These are phyloP conservation scores for Gastrolobium bilobum DNA, from an alignment of 306 rosid species.

Conservation along the genomic window DNA sequence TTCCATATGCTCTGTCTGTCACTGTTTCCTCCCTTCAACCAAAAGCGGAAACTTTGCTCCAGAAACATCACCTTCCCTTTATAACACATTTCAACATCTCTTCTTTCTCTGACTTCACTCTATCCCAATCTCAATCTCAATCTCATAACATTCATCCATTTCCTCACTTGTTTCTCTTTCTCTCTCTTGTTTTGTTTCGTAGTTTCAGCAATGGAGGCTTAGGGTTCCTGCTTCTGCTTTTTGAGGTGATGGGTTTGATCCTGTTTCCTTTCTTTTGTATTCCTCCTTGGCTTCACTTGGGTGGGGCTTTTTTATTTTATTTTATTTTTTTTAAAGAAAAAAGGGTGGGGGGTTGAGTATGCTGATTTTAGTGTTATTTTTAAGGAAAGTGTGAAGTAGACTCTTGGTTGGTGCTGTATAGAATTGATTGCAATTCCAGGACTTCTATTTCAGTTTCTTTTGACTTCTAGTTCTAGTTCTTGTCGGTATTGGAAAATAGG, in stretches of 20 bases:
- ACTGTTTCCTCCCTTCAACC: slow-evolving; percentile 26
- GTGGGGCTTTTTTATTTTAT: not conserved
- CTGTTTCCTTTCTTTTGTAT: slow-evolving; percentile 11
- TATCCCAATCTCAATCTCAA: not conserved
- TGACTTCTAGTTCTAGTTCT: slow-evolving; percentile 32
- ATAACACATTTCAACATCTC: slow-evolving; percentile 28
- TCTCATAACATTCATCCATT: slow-evolving; percentile 13
- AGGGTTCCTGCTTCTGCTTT: slow-evolving; percentile 34
- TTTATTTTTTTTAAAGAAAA: not conserved
- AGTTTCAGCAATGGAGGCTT: slow-evolving; percentile 26
- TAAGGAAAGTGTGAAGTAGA: slow-evolving; percentile 42
- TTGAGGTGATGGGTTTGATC: slow-evolving; percentile 35
- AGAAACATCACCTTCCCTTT: not conserved
- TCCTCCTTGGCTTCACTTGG: not conserved
- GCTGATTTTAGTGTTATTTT: slow-evolving; percentile 20
- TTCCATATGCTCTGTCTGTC: slow-evolving; percentile 37
- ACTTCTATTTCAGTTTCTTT: slow-evolving; percentile 7
- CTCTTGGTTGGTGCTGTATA: slow-evolving; percentile 29
- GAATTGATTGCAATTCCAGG: slow-evolving; percentile 34
- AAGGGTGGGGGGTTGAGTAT: not conserved
- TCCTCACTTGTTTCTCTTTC: not conserved
- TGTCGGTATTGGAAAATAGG: slow-evolving; percentile 35
- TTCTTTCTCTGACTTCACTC: not conserved
- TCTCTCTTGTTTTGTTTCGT: not conserved
- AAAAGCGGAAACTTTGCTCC: slow-evolving; percentile 39